A percentile compares a stretch with the other conserved stretches of the same genome.
Evolutionary conservation across 257 asterid genomes (phyloP).

Genomic region (Solanum habrochaites): DNA sequence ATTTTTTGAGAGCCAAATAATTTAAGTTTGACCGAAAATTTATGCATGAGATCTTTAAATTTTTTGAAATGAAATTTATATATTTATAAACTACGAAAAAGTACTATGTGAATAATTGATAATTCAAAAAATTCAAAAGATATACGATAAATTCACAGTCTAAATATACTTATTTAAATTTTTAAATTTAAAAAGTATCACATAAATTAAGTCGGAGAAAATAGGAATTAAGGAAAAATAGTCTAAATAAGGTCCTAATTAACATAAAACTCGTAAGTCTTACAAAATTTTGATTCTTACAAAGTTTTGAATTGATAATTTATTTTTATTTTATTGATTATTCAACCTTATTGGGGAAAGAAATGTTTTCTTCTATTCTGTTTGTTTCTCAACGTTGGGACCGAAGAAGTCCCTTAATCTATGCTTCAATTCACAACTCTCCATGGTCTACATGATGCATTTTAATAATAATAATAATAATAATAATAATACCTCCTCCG

Average conservation of each 20-base stretch:
- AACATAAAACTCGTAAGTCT: not conserved
- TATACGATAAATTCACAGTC: not conserved
- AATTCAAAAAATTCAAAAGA: too few relatives aligned
- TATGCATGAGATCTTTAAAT: not conserved
- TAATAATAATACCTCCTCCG: too few relatives aligned
- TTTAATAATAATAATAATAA: not conserved
- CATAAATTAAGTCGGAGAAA: too few relatives aligned
- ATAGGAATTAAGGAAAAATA: not conserved
- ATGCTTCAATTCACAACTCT: slow-evolving; percentile 34
- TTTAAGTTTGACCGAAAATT: not conserved
- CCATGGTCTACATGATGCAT: slow-evolving; percentile 29
- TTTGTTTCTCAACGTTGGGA: slow-evolving; percentile 15
- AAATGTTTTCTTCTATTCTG: slow-evolving; percentile 51
- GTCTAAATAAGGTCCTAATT: not conserved
- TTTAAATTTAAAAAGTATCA: too few relatives aligned
- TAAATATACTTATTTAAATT: too few relatives aligned
- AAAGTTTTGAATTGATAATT: not conserved
- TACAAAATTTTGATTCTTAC: not conserved
- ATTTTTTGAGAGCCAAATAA: not conserved
- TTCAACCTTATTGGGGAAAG: slow-evolving; percentile 8
- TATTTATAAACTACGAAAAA: too few relatives aligned
- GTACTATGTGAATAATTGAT: not conserved
- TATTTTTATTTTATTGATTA: not conserved
- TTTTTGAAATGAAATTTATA: too few relatives aligned
- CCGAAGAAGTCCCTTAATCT: slow-evolving; percentile 16